Evolutionary conservation across 768 basidiomycete species (phyloP), one percentile per base, ranked within the genome.

Genomic region (Lentinula raphanica): DNA sequence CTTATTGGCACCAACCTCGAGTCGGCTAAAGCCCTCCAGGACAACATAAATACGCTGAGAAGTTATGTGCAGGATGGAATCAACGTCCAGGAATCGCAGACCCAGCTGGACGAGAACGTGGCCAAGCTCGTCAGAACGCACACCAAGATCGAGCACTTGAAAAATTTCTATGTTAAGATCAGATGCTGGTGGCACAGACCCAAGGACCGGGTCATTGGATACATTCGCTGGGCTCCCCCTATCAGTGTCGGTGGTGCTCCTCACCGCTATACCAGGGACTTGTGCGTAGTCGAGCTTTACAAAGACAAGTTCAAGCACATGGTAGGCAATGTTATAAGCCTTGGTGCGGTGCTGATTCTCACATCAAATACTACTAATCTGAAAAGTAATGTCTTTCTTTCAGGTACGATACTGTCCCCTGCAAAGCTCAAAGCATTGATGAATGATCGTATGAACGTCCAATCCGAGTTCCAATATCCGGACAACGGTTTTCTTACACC

Each of bases 211-310:
- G 67, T 75, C 36, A 72, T 76, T 59, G 76, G 77, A 25, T 62
- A 68, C 58, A 69, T 76, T 58, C 63, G 67, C 60, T 75, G 73
- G 73, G 64, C 76, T 12, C 76, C 75, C 35, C 65, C 71, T 46
- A 69, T 77, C 65, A 60, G 39, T 65, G 32, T 35, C 32, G 32
- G 32, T 3, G 32, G 8, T 13, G 39, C 35, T 51, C 66, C 28
- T 31, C 46, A 69, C 56, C 40, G 59, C 56, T 69, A 71, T 54
- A 71, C 71, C 0, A 27, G 62, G 31, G 74, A 75, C 60, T 58
- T 73, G 23, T 69, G 72, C 56, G 71, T 74, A 49, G 62, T 75
- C 66, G 65, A 72, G 70, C 63, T 74, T 32, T 61, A 74, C 62
- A 61, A 70, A 67, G 51, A 63, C 53, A 69, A 69, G 63, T 70